These are phyloP conservation scores for Daldinia sp. DNA, from an alignment of 2,329 filamentous ascomycete species.

Conservation along the genomic window DNA sequence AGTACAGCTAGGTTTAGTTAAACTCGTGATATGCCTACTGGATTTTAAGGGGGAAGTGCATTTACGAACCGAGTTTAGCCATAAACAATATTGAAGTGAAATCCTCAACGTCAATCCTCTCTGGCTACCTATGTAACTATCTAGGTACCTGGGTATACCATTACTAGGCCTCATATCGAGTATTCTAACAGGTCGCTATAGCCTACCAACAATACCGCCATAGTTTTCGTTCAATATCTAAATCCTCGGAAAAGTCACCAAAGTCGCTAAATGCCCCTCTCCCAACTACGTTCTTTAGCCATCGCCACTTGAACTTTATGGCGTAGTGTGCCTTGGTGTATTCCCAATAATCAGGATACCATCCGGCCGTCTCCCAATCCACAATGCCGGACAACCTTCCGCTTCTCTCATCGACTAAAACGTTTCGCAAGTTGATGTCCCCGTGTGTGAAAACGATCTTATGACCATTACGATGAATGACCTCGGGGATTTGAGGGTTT, in stretches of 20 bases:
- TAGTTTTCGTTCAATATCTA: conserved; percentile 31
- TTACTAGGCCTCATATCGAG: no score
- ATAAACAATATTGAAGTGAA: no score
- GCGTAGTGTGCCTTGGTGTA: conserved; percentile 40
- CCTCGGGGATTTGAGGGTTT: conserved; percentile 36
- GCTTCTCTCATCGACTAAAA: conserved; percentile 44
- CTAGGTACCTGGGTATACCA: no score
- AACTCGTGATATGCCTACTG: no score
- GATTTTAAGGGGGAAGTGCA: no score
- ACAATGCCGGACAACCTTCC: conserved; percentile 42
- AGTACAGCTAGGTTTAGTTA: no score
- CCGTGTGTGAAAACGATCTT: not conserved
- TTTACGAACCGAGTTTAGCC: no score
- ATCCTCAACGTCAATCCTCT: no score
- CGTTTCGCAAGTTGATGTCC: conserved; percentile 48
- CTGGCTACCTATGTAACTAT: no score
- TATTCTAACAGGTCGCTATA: not conserved
- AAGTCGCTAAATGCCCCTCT: conserved; percentile 24
- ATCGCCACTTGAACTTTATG: conserved; percentile 29
- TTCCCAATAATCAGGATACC: conserved; percentile 46
- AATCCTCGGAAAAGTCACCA: conserved; percentile 28
- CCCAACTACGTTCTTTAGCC: conserved; percentile 25
- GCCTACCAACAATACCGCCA: conserved; percentile 11
- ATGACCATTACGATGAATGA: not conserved
- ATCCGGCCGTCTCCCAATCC: conserved; percentile 45